Evolutionary conservation across 225 moss, liverwort and hornwort genomes (phyloP).

Genomic region (Polytrichum commune): DNA sequence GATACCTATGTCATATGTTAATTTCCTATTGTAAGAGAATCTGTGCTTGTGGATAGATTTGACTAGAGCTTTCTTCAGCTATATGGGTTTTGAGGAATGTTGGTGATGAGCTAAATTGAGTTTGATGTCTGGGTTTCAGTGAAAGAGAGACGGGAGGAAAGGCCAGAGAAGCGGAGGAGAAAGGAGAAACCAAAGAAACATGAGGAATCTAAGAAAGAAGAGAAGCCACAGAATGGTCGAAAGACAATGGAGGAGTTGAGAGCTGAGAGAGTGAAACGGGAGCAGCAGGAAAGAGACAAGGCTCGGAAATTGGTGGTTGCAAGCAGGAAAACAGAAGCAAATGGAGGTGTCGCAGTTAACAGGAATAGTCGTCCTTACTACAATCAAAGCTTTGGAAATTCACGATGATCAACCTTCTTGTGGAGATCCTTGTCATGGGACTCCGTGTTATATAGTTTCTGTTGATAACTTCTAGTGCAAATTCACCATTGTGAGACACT

Average conservation of each 20-base stretch:
- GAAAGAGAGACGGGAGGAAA: neutral
- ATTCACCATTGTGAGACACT: too few relatives aligned
- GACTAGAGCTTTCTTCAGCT: too few relatives aligned
- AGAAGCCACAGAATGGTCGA: conserved; percentile 27
- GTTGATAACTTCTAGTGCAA: too few relatives aligned
- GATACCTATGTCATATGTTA: too few relatives aligned
- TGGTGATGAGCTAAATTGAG: too few relatives aligned
- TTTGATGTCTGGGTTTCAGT: neutral
- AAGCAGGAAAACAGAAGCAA: conserved; percentile 31
- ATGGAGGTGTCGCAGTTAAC: conserved; percentile 36
- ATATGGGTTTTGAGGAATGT: too few relatives aligned
- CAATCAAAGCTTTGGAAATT: conserved; percentile 85
- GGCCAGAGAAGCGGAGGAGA: conserved; percentile 27
- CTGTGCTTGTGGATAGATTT: too few relatives aligned
- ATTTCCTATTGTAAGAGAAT: too few relatives aligned
- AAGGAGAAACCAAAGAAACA: conserved; percentile 29
- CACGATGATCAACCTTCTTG: conserved; percentile 29
- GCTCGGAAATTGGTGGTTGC: conserved; percentile 56
- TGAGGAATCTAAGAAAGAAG: conserved; percentile 16
- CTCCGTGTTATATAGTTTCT: neutral
- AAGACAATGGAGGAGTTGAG: conserved; percentile 76
- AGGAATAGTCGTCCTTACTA: conserved; percentile 63
- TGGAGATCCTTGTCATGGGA: neutral
- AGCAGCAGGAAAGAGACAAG: conserved; percentile 74
- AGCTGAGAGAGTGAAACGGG: conserved; percentile 78